Conservation (phyloP, 768 basidiomycete genomes). For the Pisolithus albus region DNA sequence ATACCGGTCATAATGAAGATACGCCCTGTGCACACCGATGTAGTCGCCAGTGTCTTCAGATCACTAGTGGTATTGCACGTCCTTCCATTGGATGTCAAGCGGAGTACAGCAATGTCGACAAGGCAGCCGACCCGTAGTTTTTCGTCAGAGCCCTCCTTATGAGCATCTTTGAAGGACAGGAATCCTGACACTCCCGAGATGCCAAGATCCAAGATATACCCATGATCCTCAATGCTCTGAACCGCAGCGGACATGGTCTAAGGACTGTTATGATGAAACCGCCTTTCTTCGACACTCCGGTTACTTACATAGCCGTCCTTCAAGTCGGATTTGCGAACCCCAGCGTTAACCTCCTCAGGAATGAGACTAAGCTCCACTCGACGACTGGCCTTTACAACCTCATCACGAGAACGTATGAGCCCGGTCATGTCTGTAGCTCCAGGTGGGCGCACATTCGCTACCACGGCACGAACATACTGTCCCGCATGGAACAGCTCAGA, state of each 20-base stretch:
- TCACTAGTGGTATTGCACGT: constrained; percentile 66
- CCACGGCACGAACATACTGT: constrained; percentile 77
- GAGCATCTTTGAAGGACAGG: constrained; percentile 68
- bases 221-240: constrained; percentile 88
- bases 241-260: constrained; percentile 74
- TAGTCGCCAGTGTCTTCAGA: constrained; percentile 38
- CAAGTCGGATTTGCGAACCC: constrained; percentile 72
- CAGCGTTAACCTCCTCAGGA: constrained; percentile 80
- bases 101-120: constrained; percentile 58
- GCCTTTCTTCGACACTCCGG: neutral
- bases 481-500: constrained; percentile 73
- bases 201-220: constrained; percentile 85
- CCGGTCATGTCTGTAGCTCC: constrained; percentile 56
- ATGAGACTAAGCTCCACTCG: constrained; percentile 80
- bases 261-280: neutral
- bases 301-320: constrained; percentile 65
- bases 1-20: neutral
- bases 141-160: constrained; percentile 29
- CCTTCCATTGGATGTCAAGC: constrained; percentile 69
- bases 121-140: constrained; percentile 59
- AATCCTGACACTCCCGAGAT: constrained; percentile 77
- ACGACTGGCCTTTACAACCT: constrained; percentile 58
- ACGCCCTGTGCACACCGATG: constrained; percentile 41
- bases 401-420: constrained; percentile 59
- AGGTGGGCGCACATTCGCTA: constrained; percentile 59